A percentile compares a stretch with the other conserved stretches of the same genome.
Evolutionary conservation across 2,329 filamentous ascomycete species (phyloP).

Genomic region (Aspergillus pseudoterreus): DNA sequence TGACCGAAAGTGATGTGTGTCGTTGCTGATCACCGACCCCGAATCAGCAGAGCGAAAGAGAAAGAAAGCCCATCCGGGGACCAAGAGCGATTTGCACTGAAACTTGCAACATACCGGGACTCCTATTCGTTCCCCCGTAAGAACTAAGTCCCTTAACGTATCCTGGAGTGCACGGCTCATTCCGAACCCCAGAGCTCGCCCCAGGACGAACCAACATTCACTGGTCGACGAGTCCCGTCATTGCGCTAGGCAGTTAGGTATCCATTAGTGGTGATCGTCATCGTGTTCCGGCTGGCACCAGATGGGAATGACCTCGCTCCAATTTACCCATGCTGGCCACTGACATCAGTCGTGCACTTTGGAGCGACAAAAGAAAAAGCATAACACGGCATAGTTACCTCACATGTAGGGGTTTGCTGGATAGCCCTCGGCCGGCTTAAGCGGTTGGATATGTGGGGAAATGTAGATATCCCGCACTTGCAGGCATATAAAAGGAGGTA

Average conservation of each 20-base stretch:
- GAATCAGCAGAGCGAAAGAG: slow-evolving; percentile 3
- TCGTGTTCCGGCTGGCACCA: slow-evolving; percentile 6
- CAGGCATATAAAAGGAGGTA: slow-evolving; percentile 18
- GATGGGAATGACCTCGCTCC: slow-evolving; percentile 12
- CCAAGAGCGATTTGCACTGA: slow-evolving; percentile 1
- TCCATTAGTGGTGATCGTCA: slow-evolving; percentile 6
- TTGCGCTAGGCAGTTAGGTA: slow-evolving; percentile 2
- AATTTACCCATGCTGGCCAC: slow-evolving; percentile 2
- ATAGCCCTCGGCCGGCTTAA: slow-evolving; percentile 12
- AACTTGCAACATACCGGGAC: slow-evolving; percentile 15
- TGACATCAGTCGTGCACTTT: slow-evolving; percentile 5
- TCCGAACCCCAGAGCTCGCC: slow-evolving; percentile 7
- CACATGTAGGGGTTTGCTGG: slow-evolving; percentile 15
- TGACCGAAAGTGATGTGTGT: slow-evolving; percentile 3
- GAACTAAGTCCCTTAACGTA: slow-evolving; percentile 5
- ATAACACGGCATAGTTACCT: slow-evolving; percentile 12
- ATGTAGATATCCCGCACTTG: slow-evolving; percentile 6
- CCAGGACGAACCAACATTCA: slow-evolving; percentile 7
- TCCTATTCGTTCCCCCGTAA: slow-evolving; percentile 10
- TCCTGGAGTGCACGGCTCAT: slow-evolving; percentile 7
- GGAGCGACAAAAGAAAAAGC: slow-evolving; percentile 5
- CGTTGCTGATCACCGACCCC: slow-evolving; percentile 13
- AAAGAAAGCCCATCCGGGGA: slow-evolving; percentile 3
- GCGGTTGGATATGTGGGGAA: slow-evolving; percentile 9
- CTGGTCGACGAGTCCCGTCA: slow-evolving; percentile 3